Conservation (phyloP, 495 filamentous ascomycete species). For the Staphylotrichum longicolle region DNA sequence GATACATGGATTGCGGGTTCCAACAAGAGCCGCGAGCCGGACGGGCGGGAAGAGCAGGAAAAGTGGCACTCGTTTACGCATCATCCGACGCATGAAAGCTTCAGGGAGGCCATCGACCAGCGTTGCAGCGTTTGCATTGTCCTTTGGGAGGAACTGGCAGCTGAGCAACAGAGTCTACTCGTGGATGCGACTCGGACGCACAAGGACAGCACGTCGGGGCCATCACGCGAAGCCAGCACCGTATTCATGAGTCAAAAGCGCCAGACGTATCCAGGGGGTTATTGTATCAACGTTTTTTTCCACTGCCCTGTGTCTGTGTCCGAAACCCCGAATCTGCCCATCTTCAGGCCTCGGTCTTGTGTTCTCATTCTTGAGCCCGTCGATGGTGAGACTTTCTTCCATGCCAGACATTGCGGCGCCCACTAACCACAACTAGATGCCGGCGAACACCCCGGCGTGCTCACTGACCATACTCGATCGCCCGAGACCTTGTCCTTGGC, state of each 20-base stretch:
- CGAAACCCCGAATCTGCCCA: too few relatives aligned
- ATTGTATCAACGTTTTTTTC: background rate
- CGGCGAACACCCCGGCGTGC: background rate
- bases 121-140: slow-evolving; percentile 4
- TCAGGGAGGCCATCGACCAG: background rate
- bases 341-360: background rate
- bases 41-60: background rate
- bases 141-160: background rate
- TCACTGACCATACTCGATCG: background rate
- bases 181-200: background rate
- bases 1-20: background rate
- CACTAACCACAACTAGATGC: background rate
- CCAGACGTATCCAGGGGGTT: background rate
- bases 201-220: background rate
- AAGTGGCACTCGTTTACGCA: background rate
- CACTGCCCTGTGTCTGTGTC: too few relatives aligned
- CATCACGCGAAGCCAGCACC: background rate
- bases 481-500: background rate
- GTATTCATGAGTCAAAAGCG: background rate
- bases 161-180: background rate
- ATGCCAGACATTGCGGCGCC: background rate
- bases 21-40: background rate
- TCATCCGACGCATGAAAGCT: background rate
- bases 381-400: background rate
- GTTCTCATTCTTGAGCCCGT: background rate